phyloP scores from a whole-genome alignment of 257 asterid species.

The Fraxinus cuspidata region DNA sequence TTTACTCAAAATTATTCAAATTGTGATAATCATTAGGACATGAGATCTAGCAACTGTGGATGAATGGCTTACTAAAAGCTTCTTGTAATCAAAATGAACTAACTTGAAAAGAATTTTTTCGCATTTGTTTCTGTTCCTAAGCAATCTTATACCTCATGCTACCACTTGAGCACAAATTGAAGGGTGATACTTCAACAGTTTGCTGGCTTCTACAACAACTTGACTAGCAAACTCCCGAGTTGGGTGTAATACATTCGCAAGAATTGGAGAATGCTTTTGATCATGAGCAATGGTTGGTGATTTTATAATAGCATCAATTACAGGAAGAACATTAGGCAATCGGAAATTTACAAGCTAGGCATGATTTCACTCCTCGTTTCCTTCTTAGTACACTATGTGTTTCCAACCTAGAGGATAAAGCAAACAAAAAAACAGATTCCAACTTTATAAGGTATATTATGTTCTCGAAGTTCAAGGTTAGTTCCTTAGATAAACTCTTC shows the following conservation, averaged over 20 bases:
- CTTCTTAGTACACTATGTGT: background rate
- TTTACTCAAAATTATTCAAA: background rate
- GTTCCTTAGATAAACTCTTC: background rate
- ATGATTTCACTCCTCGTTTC: background rate
- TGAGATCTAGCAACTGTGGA: background rate
- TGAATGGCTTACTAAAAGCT: background rate
- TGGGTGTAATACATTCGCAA: slow-evolving; percentile 86
- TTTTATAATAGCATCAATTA: slow-evolving; percentile 74
- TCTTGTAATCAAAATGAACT: background rate
- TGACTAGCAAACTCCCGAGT: slow-evolving; percentile 95
- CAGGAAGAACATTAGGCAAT: slow-evolving; percentile 50
- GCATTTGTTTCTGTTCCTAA: slow-evolving; percentile 85
- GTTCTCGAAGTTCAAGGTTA: background rate
- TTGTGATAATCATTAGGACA: background rate
- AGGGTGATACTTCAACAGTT: slow-evolving; percentile 80
- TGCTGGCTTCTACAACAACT: slow-evolving; percentile 89
- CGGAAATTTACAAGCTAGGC: background rate
- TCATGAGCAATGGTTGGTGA: slow-evolving; percentile 53
- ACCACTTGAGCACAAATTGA: slow-evolving; percentile 95
- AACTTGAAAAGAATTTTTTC: slow-evolving; percentile 94
- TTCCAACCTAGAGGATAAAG: background rate
- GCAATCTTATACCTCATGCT: slow-evolving; percentile 89
- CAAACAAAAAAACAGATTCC: background rate
- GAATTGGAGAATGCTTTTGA: slow-evolving; percentile 69
- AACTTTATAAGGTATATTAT: background rate